These are phyloP conservation scores for Cichorium intybus DNA, from an alignment of 140 eudicot genomes.

Conservation along the genomic window DNA sequence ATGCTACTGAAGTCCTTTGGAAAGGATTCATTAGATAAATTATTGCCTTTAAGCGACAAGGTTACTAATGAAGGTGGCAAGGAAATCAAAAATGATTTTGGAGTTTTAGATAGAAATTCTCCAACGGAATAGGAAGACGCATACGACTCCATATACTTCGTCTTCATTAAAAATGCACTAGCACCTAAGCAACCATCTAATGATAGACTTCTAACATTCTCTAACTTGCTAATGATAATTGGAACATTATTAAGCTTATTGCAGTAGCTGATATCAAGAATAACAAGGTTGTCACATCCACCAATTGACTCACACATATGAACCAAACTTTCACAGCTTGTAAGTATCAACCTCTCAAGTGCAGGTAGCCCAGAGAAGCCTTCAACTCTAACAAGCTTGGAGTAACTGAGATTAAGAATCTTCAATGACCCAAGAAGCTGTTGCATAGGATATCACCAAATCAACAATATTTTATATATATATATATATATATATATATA, in stretches of 20 bases:
- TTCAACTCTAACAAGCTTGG: background rate
- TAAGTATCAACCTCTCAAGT: conserved; percentile 20
- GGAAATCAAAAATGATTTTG: no score
- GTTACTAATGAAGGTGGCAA: background rate
- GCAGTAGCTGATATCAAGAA: conserved; percentile 17
- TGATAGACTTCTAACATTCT: background rate
- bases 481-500: no score
- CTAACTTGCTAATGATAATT: background rate
- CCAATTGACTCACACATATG: conserved; percentile 16
- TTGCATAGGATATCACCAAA: background rate
- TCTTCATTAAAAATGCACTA: background rate
- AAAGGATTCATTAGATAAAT: background rate
- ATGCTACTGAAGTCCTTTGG: background rate
- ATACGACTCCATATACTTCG: no score
- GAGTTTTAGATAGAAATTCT: no score
- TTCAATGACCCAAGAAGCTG: conserved; percentile 14
- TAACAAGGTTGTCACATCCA: background rate
- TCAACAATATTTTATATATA: no score
- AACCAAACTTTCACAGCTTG: background rate
- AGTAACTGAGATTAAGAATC: conserved; percentile 16
- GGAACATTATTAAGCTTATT: conserved; percentile 14
- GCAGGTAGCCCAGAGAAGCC: conserved; percentile 13
- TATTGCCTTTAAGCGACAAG: background rate
- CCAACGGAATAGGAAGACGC: no score
- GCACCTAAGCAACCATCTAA: background rate